These are phyloP conservation scores for Beauveria sp. DNA, from an alignment of 2,329 filamentous ascomycete genomes.

Conservation along the genomic window DNA sequence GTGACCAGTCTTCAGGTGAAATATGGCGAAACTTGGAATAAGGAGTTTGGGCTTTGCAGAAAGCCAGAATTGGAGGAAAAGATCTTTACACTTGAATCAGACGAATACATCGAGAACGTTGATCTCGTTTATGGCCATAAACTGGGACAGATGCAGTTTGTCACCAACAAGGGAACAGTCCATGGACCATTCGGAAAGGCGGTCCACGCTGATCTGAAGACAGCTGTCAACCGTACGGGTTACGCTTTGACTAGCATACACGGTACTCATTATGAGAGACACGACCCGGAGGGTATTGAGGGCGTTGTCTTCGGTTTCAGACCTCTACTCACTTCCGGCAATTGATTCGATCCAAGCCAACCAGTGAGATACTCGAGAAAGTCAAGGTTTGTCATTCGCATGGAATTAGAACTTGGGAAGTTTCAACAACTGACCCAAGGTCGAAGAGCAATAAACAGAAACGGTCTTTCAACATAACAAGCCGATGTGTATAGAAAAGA, in stretches of 20 bases:
- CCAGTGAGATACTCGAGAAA: no score
- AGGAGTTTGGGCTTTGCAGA: neutral
- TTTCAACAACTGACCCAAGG: no score
- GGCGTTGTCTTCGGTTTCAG: constrained; percentile 1
- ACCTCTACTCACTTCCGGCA: neutral
- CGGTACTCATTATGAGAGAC: neutral
- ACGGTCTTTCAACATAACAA: no score
- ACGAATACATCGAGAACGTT: neutral
- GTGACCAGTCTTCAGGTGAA: neutral
- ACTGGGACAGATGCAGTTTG: neutral
- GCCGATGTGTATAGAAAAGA: no score
- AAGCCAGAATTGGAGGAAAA: neutral
- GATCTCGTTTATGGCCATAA: neutral
- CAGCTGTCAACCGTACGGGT: neutral
- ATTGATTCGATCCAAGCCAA: no score
- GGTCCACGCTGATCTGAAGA: neutral
- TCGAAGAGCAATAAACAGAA: no score
- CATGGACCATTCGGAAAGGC: neutral
- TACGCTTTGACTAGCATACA: neutral
- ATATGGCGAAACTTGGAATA: neutral
- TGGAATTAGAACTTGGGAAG: no score
- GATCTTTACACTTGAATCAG: neutral
- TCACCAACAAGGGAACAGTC: neutral
- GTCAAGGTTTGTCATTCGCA: no score
- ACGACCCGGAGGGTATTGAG: neutral